phyloP scores from a whole-genome alignment of 768 basidiomycete genomes.

The Leccinum ochraceum region DNA sequence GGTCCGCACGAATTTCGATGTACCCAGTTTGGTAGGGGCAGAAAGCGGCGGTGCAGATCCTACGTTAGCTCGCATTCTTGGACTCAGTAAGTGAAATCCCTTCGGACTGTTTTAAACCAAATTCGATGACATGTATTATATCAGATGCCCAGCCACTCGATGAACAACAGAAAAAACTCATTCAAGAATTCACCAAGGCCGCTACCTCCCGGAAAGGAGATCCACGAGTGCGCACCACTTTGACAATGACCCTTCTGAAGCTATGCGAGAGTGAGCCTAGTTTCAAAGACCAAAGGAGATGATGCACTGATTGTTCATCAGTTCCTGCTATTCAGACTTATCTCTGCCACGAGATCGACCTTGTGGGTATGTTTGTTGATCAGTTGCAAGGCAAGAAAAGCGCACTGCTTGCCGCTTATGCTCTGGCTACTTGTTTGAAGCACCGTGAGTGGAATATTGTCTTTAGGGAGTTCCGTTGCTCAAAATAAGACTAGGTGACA shows the following conservation, averaged over 20 bases:
- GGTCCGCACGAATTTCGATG: too few species aligned
- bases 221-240: conserved; percentile 20
- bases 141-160: too few species aligned
- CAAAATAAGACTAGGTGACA: conserved; percentile 11
- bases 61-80: too few species aligned
- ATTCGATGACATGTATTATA: too few species aligned
- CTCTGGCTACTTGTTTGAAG: conserved; percentile 18
- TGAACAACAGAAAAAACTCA: too few species aligned
- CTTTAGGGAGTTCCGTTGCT: background rate
- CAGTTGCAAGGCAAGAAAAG: conserved; percentile 19
- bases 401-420: conserved; percentile 25
- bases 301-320: conserved; percentile 8
- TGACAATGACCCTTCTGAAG: conserved; percentile 26
- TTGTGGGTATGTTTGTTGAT: conserved; percentile 13
- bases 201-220: background rate
- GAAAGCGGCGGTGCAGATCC: too few species aligned
- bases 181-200: background rate
- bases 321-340: conserved; percentile 4
- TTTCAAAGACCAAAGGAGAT: background rate
- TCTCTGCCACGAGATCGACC: conserved; percentile 4
- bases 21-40: too few species aligned
- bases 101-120: too few species aligned
- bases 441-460: conserved; percentile 8
- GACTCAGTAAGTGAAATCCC: too few species aligned
- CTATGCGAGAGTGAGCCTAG: conserved; percentile 20